Evolutionary conservation across 2,329 filamentous ascomycete genomes (phyloP), one percentile per base, ranked within the genome.

Genomic region (Xylariales sp.): DNA sequence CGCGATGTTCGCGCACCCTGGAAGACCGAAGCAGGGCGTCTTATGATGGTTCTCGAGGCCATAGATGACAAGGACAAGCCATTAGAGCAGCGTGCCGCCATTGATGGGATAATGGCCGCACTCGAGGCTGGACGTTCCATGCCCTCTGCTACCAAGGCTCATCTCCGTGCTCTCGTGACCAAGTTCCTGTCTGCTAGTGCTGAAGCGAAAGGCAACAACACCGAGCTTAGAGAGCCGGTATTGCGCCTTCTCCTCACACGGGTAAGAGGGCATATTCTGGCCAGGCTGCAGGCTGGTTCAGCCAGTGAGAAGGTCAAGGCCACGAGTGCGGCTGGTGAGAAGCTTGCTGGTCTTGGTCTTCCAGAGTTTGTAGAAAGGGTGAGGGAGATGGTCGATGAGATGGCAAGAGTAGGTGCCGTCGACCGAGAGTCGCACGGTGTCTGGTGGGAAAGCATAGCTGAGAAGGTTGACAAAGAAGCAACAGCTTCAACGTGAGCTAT

Each of bases 1-100:
- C 80, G 87, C 12, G 86, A 91, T 55, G 84, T 88, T 3, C 80
- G 87, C 32, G 76, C 77, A 10, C 80, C 84, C 15, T 93, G 87
- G 87, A 87, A 83, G 61, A 77, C 71, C 18, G 84, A 90, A 61
- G 84, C 85, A 0, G 68, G 71, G 3, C 79, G 86, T n/a, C 78
- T 90, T 49, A 78, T 84, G 68, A 66, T 76, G 1, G 76, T 87
- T 1, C 73, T 90, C 9, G 82, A 84, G 48, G 75, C 70, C 11
- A 64, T 72, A 35, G 59, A 63, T 27, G 55, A 55, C 24, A 61
- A 71, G 31, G 65, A 73, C 3, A 70, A 66, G 43, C 51, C 63
- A 2, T 51, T 70, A 3, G 76, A 80, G 31, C 51, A 57, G 41
- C 46, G 54, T 21, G 67, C 73, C 11, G 73, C 71, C 4, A 69